Evolutionary conservation across 768 basidiomycete species (phyloP), one percentile per base, ranked within the genome.

Genomic region (Sarcodon aspratus): DNA sequence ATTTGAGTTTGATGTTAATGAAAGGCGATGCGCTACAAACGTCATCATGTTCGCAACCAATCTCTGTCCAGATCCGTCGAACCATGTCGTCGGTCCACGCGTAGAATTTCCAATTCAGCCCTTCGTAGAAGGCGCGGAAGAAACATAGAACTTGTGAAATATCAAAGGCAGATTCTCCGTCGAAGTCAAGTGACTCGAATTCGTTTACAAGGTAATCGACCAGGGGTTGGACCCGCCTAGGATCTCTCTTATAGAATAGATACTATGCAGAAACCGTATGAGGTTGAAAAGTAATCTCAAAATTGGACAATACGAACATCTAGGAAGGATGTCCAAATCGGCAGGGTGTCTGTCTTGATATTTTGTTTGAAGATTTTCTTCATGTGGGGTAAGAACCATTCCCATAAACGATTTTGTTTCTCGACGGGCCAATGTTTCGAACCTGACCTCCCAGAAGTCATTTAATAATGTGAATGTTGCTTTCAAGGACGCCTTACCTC

Each of bases 381-480:
- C 46, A 92, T 72, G 33, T 75, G 69, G 0, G 84, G 83, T 17
- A 67, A 74, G 44, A 89, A 78, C 93, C 93, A 96, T 37, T 72
- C 66, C 89, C 89, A 93, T 2, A 96, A 63, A 15, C 60, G 59
- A 38, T 75, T 60, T 61, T 92, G 84, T 53, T 80, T 78, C n/a
- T 69, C 65, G 3, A 73, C 69, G 0, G 87, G 73, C 93, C 93
- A 96, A 59, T 93, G 88, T 62, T 92, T 92, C 3, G 84, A 82
- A 8, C 88, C 89, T 80, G 59, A 18, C 21, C 21, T 27, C 21
- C 3, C 21, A 15, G 55, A 48, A 49, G 63, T 47, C 37, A 52
- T 64, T 45, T 36, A 27, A 21, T 47, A n/a, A n/a, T 21, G 44
- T 13, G 1, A 36, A 27, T 38, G 21, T 7, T n/a, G 15, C 36